Percentiles rank a stretch among this genome's conserved stretches.
Evolutionary conservation across 495 filamentous ascomycete genomes (phyloP).

Genomic region (Alectoria sarmentosa): DNA sequence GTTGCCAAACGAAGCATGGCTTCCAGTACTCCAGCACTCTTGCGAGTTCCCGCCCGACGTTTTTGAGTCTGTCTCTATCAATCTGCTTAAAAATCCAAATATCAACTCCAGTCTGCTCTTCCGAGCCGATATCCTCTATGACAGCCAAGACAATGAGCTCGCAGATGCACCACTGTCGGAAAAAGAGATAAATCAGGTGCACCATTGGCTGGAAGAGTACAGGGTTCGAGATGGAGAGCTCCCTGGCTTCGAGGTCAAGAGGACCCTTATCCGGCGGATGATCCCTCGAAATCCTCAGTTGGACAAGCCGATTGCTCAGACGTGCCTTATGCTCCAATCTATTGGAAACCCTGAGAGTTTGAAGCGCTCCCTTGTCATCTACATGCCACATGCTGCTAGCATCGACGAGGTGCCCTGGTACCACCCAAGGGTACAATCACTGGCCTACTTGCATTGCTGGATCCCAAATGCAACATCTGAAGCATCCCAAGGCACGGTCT

Average conservation of each 20-base stretch:
- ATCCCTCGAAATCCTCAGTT: slow-evolving; percentile 74
- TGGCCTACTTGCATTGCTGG: slow-evolving; percentile 69
- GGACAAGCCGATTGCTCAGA: slow-evolving; percentile 69
- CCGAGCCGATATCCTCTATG: slow-evolving; percentile 73
- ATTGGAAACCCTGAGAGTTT: background rate
- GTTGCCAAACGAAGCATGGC: slow-evolving; percentile 21
- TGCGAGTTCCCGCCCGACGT: slow-evolving; percentile 22
- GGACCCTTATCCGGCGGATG: slow-evolving; percentile 63
- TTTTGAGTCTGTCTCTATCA: slow-evolving; percentile 24
- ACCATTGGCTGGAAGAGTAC: slow-evolving; percentile 6
- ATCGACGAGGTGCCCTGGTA: slow-evolving; percentile 72
- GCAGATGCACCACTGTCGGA: background rate
- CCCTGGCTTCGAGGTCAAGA: slow-evolving; percentile 46
- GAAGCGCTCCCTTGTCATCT: slow-evolving; percentile 56
- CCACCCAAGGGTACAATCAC: slow-evolving; percentile 63
- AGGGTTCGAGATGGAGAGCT: slow-evolving; percentile 34
- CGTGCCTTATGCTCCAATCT: slow-evolving; percentile 53
- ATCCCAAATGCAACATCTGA: slow-evolving; percentile 29
- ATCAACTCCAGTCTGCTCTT: slow-evolving; percentile 77
- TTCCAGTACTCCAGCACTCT: slow-evolving; percentile 23
- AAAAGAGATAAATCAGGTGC: slow-evolving; percentile 8
- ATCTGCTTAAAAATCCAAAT: slow-evolving; percentile 59
- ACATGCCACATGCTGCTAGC: slow-evolving; percentile 62
- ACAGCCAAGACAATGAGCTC: slow-evolving; percentile 34
- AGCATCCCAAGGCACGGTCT: slow-evolving; percentile 44